These are phyloP conservation scores for Rosellinia necatrix DNA, from an alignment of 2,329 filamentous ascomycete genomes.

Conservation along the genomic window DNA sequence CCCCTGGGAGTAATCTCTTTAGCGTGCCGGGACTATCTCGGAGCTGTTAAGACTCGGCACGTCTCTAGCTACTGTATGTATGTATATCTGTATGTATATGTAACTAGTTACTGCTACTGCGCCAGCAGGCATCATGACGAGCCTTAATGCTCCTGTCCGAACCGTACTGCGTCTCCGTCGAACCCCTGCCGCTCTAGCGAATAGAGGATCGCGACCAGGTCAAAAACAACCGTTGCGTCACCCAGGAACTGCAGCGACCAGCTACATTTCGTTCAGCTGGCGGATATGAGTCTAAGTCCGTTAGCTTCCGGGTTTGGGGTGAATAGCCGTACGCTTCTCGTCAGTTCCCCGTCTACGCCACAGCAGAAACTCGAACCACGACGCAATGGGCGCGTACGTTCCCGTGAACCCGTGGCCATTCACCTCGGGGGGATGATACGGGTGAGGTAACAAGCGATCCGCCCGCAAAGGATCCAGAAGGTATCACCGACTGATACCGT, in stretches of 20 bases:
- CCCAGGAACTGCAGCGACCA: background rate
- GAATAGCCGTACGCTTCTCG: background rate
- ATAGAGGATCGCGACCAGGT: background rate
- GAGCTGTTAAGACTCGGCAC: background rate
- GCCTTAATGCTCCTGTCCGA: background rate
- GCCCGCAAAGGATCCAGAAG: background rate
- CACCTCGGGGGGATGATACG: background rate
- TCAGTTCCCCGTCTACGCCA: background rate
- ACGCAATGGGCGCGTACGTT: background rate
- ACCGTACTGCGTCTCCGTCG: background rate
- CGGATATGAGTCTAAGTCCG: background rate
- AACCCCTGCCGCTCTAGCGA: background rate
- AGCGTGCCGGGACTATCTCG: background rate
- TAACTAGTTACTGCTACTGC: background rate
- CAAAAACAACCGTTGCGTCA: background rate
- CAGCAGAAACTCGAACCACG: background rate
- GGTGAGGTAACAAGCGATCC: background rate
- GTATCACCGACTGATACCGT: background rate
- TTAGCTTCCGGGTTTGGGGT: background rate
- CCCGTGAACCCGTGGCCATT: background rate
- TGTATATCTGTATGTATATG: constrained; percentile 1
- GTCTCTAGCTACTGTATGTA: too few relatives aligned
- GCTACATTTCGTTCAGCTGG: background rate
- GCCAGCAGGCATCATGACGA: background rate
- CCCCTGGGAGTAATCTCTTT: background rate